phyloP scores from a whole-genome alignment of 305 asterid genomes.

The Fraxinus dipetala region DNA sequence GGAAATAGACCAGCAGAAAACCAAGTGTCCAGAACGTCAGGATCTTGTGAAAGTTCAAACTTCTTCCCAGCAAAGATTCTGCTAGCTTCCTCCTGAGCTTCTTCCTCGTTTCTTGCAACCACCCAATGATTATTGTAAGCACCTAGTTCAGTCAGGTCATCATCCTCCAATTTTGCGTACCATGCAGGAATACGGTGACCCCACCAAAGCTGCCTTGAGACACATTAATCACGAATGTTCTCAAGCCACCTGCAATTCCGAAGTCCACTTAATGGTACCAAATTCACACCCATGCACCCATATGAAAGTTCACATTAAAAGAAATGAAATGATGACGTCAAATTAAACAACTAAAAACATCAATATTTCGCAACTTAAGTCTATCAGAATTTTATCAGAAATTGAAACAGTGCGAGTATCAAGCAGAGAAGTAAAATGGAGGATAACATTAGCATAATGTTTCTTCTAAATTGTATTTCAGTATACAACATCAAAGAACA shows the following conservation, averaged over 20 bases:
- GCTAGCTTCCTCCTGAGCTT: constrained; percentile 63
- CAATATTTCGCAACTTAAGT: not conserved
- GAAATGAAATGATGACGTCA: constrained; percentile 20
- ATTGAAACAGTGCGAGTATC: not conserved
- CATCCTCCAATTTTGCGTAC: constrained; percentile 70
- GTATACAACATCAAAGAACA: not conserved
- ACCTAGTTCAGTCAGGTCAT: constrained; percentile 66
- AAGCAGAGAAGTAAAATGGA: not conserved
- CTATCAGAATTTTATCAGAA: not conserved
- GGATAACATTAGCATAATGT: not conserved
- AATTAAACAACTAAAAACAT: not conserved
- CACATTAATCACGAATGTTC: constrained; percentile 94
- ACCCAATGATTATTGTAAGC: constrained; percentile 65
- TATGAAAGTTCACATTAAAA: not conserved
- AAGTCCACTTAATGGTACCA: constrained; percentile 6
- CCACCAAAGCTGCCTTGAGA: constrained; percentile 98
- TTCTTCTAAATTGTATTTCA: not conserved
- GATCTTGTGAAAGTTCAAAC: constrained; percentile 70
- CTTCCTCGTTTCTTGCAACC: constrained; percentile 73
- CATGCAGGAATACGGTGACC: constrained; percentile 95
- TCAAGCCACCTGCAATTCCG: constrained; percentile 84
- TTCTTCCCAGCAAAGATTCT: constrained; percentile 52
- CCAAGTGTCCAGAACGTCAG: constrained; percentile 96
- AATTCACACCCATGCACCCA: constrained; percentile 3
- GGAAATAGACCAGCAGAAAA: constrained; percentile 95